Evolutionary conservation across 139 green algal species (phyloP), one percentile per base, ranked within the genome.

Genomic region (Coccomyxa sp.): DNA sequence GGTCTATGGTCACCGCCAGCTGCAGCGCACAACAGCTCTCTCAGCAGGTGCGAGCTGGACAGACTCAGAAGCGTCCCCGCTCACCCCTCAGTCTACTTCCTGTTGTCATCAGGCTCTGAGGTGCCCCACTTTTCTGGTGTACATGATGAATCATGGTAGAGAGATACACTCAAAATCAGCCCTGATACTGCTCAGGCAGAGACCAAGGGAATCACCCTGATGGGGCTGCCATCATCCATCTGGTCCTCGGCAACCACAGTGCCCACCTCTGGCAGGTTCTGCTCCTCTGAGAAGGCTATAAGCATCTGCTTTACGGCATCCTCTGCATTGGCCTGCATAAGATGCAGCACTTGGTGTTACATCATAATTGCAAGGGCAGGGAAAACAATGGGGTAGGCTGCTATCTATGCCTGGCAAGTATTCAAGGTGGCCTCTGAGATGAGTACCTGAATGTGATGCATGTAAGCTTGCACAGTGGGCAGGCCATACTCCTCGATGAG

Each of bases 381-480:
- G n/a, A n/a, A n/a, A n/a, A n/a, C n/a, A n/a, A n/a, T n/a, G n/a
- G n/a, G n/a, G n/a, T n/a, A n/a, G n/a, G n/a, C n/a, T n/a, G n/a
- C n/a, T n/a, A n/a, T n/a, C n/a, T n/a, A n/a, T n/a, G n/a, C n/a
- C n/a, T n/a, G n/a, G n/a, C n/a, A n/a, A n/a, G n/a, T n/a, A n/a
- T n/a, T 58, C 44, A 58, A 16, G 44, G 44, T 16, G 12, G 44
- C 44, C 16, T 12, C 44, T 58, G 14, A 29, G 12, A 58, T 58
- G 44, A 16, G 33, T 34, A 83, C 85, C 89, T 97, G 95, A 76
- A 99, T 98, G 89, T 95, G 88, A 24, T 41, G 8, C 96, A 99
- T 99, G 94, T 99, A 99, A 12, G 93, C 94, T 39, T 89, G 84
- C 71, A 97, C 92, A 72, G 93, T 84, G 22, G 55, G 24, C 71